Percentiles rank a stretch among this genome's conserved stretches.
Conservation (phyloP, 257 asterid genomes). For the Buddleja alternifolia region DNA sequence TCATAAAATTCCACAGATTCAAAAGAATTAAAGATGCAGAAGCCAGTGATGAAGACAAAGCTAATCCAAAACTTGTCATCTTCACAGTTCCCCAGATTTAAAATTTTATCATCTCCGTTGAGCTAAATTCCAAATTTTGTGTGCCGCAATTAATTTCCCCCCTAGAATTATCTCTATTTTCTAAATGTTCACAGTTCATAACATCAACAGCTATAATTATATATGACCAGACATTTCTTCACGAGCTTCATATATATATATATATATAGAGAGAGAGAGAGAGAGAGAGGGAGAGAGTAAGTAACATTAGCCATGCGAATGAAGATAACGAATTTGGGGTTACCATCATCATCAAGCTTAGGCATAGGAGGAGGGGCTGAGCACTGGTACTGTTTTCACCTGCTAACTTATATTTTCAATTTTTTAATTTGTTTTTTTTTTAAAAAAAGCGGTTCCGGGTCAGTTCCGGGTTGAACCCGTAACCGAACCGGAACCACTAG, state of each 20-base stretch:
- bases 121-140: not conserved
- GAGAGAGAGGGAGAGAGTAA: conserved; percentile 16
- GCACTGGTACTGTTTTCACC: conserved; percentile 72
- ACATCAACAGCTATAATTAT: not conserved
- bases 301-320: conserved; percentile 87
- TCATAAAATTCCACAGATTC: not conserved
- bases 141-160: not conserved
- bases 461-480: too few species aligned
- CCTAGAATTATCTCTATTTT: too few species aligned
- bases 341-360: conserved; percentile 96
- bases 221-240: not conserved
- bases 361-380: conserved; percentile 75
- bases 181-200: not conserved
- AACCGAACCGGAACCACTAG: too few species aligned
- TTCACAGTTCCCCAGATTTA: not conserved
- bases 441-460: too few species aligned
- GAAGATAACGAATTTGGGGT: conserved; percentile 89
- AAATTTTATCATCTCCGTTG: too few species aligned
- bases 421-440: too few species aligned
- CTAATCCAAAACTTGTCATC: not conserved
- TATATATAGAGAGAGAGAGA: too few species aligned
- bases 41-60: not conserved
- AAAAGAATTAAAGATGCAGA: not conserved
- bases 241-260: not conserved
- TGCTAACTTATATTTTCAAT: too few species aligned